Conservation (phyloP, 208 protist species). For the Herpetomonas samuelpessoai region DNA sequence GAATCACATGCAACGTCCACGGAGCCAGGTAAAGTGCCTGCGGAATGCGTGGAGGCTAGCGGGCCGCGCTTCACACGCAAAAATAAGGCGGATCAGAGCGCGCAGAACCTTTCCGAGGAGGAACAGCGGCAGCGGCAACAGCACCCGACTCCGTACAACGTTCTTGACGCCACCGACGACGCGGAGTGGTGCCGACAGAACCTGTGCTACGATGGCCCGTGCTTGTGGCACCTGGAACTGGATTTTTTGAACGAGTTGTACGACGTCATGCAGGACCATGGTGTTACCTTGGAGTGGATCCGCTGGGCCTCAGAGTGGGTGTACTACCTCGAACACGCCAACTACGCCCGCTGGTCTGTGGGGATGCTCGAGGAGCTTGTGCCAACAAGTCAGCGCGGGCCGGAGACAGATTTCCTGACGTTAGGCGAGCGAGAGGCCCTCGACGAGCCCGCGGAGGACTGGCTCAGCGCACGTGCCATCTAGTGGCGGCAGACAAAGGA, state of each 20-base stretch:
- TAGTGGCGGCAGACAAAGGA: conserved; percentile 12
- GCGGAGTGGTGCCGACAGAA: conserved; percentile 47
- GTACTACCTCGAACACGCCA: conserved; percentile 72
- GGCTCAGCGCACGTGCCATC: conserved; percentile 32
- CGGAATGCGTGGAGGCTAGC: too few species aligned
- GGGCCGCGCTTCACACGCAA: too few species aligned
- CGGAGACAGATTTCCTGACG: conserved; percentile 70
- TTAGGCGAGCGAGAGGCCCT: conserved; percentile 40
- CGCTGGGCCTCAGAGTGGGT: conserved; percentile 77
- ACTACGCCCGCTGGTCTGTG: conserved; percentile 58
- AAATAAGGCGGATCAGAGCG: background rate
- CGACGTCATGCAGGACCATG: conserved; percentile 87
- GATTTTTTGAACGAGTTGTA: conserved; percentile 83
- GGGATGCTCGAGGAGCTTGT: conserved; percentile 70
- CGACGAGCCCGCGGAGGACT: conserved; percentile 57
- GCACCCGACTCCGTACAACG: conserved; percentile 7
- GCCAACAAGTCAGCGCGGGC: conserved; percentile 34
- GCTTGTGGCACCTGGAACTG: conserved; percentile 79
- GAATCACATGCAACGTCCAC: background rate
- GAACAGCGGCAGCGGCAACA: background rate
- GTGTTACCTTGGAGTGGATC: conserved; percentile 64
- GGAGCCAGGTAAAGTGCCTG: background rate
- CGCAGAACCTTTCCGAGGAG: background rate
- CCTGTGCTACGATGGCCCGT: conserved; percentile 83
- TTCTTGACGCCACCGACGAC: conserved; percentile 44